These are phyloP conservation scores for Exophiala bonariae DNA, from an alignment of 2,329 filamentous ascomycete species.

Conservation along the genomic window DNA sequence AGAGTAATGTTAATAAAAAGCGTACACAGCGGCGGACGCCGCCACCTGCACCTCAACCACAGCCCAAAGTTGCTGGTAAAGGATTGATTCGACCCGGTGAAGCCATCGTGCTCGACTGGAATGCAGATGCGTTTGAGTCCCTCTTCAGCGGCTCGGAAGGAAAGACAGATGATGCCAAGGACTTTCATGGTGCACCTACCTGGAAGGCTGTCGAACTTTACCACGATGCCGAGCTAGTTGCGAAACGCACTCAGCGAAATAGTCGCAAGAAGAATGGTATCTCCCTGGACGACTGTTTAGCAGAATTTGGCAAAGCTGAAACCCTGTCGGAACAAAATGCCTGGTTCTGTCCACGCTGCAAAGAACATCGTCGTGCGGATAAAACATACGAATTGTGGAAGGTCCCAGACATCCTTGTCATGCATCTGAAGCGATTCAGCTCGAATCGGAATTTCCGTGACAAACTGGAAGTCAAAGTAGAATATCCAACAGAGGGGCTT, in stretches of 20 bases:
- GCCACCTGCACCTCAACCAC: conserved; percentile 18
- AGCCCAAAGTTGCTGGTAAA: conserved; percentile 38
- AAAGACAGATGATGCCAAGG: conserved; percentile 40
- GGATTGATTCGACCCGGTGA: conserved; percentile 75
- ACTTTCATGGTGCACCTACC: conserved; percentile 61
- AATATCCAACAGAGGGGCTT: conserved; percentile 85
- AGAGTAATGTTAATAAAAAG: conserved; percentile 29
- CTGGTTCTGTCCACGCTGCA: conserved; percentile 97
- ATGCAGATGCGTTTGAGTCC: conserved; percentile 64
- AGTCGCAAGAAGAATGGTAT: conserved; percentile 73
- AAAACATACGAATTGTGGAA: conserved; percentile 99
- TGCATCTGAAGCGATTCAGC: conserved; percentile 95
- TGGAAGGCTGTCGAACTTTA: conserved; percentile 54
- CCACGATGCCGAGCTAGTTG: conserved; percentile 63
- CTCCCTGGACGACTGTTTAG: conserved; percentile 83
- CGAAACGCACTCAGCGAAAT: conserved; percentile 62
- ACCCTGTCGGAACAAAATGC: conserved; percentile 92
- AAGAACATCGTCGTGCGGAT: conserved; percentile 85
- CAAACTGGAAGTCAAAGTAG: conserved; percentile 87
- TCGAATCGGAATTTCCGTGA: conserved; percentile 78
- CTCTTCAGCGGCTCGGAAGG: conserved; percentile 58
- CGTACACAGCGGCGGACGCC: conserved; percentile 16
- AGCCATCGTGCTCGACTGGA: conserved; percentile 86
- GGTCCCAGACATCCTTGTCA: conserved; percentile 87
- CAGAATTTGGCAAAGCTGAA: conserved; percentile 93